phyloP scores from a whole-genome alignment of 2,329 filamentous ascomycete species.

The Botrytis paeoniae region DNA sequence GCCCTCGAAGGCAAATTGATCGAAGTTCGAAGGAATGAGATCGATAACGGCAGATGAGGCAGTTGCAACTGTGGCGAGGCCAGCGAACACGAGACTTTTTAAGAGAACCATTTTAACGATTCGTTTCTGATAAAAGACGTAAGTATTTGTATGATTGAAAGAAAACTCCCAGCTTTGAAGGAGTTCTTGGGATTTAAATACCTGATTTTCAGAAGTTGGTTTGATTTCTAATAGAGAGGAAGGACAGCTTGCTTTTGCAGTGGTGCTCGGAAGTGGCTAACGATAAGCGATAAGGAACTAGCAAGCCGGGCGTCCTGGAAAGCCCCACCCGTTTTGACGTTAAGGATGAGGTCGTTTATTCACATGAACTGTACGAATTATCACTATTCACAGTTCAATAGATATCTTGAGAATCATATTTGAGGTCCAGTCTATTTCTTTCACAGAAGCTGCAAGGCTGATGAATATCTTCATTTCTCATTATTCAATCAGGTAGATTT shows the following conservation, averaged over 20 bases:
- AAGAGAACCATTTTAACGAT: conserved; percentile 42
- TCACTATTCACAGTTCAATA: background rate
- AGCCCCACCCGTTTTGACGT: background rate
- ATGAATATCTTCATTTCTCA: background rate
- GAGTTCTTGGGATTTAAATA: conserved; percentile 5
- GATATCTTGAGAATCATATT: background rate
- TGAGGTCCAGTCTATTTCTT: background rate
- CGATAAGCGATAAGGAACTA: conserved; percentile 13
- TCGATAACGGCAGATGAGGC: conserved; percentile 81
- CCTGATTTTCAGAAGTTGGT: conserved; percentile 5
- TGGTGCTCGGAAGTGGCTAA: background rate
- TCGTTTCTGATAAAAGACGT: background rate
- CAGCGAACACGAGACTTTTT: conserved; percentile 58
- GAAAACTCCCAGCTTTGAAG: background rate
- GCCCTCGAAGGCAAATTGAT: conserved; percentile 82
- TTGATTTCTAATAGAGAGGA: conserved; percentile 16
- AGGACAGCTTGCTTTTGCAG: conserved; percentile 16
- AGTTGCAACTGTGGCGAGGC: conserved; percentile 45
- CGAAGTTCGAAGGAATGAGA: conserved; percentile 87
- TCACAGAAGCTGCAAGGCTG: background rate
- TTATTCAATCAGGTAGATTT: background rate
- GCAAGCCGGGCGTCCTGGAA: background rate
- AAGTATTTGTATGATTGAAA: background rate
- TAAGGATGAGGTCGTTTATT: background rate
- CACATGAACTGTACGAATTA: background rate